These are phyloP conservation scores for Zymoseptoria pseudotritici DNA, from an alignment of 2,329 filamentous ascomycete species.

Conservation along the genomic window DNA sequence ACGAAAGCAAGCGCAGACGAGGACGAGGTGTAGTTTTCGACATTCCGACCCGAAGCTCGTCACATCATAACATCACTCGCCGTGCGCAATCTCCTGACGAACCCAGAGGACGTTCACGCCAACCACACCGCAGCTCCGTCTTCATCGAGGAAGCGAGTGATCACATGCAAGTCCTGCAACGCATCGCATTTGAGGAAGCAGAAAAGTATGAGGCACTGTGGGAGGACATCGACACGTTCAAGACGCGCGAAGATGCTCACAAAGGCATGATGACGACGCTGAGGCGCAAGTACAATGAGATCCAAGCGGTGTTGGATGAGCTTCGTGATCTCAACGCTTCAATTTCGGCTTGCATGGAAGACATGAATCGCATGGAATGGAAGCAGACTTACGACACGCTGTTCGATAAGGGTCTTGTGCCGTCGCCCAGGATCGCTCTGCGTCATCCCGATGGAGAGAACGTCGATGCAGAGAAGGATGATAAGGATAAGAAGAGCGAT, in stretches of 20 bases:
- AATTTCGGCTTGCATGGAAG: neutral
- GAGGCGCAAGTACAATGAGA: neutral
- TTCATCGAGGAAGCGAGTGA: constrained; percentile 13
- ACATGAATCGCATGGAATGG: neutral
- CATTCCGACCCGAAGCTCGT: neutral
- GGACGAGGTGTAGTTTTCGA: neutral
- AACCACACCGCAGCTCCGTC: constrained; percentile 2
- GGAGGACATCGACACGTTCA: constrained; percentile 9
- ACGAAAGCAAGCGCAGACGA: neutral
- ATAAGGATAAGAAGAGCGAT: neutral
- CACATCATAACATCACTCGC: neutral
- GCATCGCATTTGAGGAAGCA: constrained; percentile 4
- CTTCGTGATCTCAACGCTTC: neutral
- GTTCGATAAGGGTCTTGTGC: neutral
- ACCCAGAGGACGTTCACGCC: neutral
- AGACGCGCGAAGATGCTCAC: neutral
- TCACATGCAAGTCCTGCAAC: constrained; percentile 7
- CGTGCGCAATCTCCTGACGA: neutral
- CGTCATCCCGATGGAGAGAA: neutral
- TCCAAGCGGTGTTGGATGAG: neutral
- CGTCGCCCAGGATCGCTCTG: neutral
- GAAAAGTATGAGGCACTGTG: constrained; percentile 9
- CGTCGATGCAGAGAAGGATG: neutral
- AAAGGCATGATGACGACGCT: neutral
- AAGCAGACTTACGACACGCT: neutral